These are phyloP conservation scores for Macadamia integrifolia DNA, from an alignment of 164 flowering plant species.

Conservation along the genomic window DNA sequence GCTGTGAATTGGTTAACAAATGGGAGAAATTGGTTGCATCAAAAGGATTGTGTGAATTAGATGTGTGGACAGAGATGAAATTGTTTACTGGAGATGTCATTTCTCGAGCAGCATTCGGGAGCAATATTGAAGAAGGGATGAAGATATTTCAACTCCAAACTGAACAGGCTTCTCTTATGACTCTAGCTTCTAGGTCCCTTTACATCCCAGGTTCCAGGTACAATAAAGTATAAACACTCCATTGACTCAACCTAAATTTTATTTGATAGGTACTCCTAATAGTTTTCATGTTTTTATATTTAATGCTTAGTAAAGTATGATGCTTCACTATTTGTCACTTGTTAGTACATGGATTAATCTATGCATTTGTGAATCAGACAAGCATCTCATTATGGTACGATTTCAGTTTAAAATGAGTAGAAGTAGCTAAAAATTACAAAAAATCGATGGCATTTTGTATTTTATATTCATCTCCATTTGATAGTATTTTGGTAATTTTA, in stretches of 20 bases:
- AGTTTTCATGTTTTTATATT: background rate
- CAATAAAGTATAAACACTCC: background rate
- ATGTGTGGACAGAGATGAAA: conserved; percentile 24
- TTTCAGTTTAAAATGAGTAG: too few species aligned
- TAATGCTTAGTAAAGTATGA: background rate
- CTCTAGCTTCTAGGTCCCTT: background rate
- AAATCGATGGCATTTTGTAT: too few species aligned
- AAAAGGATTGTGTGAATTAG: conserved; percentile 20
- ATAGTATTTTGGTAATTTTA: too few species aligned
- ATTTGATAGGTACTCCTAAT: background rate
- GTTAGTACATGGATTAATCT: too few species aligned
- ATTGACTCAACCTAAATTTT: background rate
- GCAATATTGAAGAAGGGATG: conserved; percentile 29
- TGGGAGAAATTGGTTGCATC: conserved; percentile 16
- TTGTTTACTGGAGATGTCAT: conserved; percentile 25
- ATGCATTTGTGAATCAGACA: too few species aligned
- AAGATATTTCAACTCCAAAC: conserved; percentile 22
- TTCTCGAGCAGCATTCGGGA: conserved; percentile 30
- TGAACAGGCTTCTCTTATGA: conserved; percentile 9
- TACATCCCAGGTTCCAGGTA: conserved; percentile 33
- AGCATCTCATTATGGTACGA: too few species aligned
- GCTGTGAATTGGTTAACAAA: conserved; percentile 12
- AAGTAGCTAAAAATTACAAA: too few species aligned
- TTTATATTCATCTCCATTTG: too few species aligned
- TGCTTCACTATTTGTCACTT: background rate